Percentiles rank a stretch among this genome's conserved stretches.
Evolutionary conservation across 306 rosid genomes (phyloP).

Genomic region (Astragalus membranaceus): DNA sequence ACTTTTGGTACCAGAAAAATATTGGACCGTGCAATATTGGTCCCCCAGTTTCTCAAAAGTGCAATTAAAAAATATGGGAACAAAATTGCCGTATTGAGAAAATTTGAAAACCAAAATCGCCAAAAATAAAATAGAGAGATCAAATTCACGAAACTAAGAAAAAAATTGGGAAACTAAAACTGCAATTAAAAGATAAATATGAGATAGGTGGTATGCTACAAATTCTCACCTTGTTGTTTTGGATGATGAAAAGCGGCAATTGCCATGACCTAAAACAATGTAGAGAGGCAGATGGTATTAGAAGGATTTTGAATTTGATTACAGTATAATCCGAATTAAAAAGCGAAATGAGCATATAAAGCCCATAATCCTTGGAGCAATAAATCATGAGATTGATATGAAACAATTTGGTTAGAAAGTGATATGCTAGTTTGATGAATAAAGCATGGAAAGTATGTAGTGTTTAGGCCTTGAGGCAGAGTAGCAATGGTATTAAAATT

Average conservation of each 20-base stretch:
- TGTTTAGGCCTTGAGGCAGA: too few relatives aligned
- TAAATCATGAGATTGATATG: neutral
- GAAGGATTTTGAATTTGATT: constrained; percentile 3
- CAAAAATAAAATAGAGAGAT: too few relatives aligned
- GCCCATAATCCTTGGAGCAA: neutral
- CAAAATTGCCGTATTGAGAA: too few relatives aligned
- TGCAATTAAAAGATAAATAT: neutral
- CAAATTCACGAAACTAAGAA: too few relatives aligned
- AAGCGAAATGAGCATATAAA: neutral
- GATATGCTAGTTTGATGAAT: neutral
- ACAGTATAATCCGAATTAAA: neutral
- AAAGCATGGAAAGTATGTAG: too few relatives aligned
- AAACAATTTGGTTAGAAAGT: neutral
- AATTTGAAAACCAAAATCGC: too few relatives aligned
- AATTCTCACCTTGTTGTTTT: constrained; percentile 56
- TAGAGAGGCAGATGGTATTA: neutral
- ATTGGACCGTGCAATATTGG: too few relatives aligned
- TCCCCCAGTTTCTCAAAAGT: too few relatives aligned
- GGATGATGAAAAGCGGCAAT: constrained; percentile 64
- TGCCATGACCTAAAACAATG: constrained; percentile 67
- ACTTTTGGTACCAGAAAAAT: too few relatives aligned
- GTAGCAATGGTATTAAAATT: too few relatives aligned
- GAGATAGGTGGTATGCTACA: constrained; percentile 5
- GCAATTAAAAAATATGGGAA: too few relatives aligned
- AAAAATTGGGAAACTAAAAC: neutral